phyloP scores from a whole-genome alignment of 2,329 filamentous ascomycete genomes.

The Fusarium mangiferae region DNA sequence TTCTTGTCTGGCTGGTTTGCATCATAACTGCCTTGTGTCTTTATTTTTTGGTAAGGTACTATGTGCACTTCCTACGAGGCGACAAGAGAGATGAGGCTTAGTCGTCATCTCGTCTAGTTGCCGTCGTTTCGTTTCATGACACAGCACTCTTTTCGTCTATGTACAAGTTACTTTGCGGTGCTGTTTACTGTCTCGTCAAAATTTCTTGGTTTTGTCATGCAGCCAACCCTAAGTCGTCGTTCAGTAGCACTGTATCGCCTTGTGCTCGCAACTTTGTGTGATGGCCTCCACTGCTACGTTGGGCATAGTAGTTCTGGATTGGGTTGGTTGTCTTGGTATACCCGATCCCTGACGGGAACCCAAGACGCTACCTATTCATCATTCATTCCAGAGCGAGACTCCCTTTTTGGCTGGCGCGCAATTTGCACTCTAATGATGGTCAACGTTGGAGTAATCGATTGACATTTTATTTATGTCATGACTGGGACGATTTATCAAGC shows the following conservation, averaged over 20 bases:
- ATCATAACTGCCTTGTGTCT: neutral
- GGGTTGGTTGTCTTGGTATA: slow-evolving; percentile 5
- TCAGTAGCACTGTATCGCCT: neutral
- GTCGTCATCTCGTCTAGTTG: slow-evolving; percentile 17
- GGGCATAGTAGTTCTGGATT: neutral
- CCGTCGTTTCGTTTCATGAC: slow-evolving; percentile 22
- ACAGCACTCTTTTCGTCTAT: slow-evolving; percentile 7
- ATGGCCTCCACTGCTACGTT: neutral
- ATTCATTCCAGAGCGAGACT: slow-evolving; percentile 28
- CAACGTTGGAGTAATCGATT: slow-evolving; percentile 19
- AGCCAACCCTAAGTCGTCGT: neutral
- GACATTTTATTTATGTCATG: slow-evolving; percentile 8
- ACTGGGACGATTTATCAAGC: neutral
- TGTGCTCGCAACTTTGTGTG: slow-evolving; percentile 5
- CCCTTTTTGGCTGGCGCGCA: slow-evolving; percentile 24
- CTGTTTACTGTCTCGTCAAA: neutral
- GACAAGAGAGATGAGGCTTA: neutral
- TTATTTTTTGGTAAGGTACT: neutral
- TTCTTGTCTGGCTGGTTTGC: neutral
- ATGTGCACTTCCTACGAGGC: neutral
- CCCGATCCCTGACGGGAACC: slow-evolving; percentile 6
- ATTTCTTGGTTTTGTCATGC: neutral
- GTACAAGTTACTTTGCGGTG: neutral
- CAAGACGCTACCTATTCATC: slow-evolving; percentile 15
- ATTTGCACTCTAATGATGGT: slow-evolving; percentile 17